Percentiles rank a stretch among this genome's conserved stretches.
These are phyloP conservation scores for Saccharomycopsis hybrid DNA, from an alignment of 1,139 yeast genomes.

Conservation along the genomic window DNA sequence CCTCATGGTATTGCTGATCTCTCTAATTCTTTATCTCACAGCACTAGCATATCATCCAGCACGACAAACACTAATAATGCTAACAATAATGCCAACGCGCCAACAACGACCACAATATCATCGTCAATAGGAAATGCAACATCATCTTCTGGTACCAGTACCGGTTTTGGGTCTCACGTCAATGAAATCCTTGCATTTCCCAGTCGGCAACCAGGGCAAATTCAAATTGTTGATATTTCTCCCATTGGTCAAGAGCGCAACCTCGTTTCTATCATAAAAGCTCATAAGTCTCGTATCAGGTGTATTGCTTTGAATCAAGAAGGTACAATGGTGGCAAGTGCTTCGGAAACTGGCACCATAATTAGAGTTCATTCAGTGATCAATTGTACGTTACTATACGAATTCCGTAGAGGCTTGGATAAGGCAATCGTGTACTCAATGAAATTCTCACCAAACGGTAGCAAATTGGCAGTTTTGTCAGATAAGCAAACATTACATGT, in stretches of 20 bases:
- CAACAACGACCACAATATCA: background rate
- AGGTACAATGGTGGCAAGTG: constrained; percentile 83
- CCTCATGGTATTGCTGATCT: constrained; percentile 65
- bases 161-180: constrained; percentile 6
- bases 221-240: constrained; percentile 67
- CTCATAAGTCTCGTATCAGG: constrained; percentile 69
- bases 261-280: constrained; percentile 68
- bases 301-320: constrained; percentile 60
- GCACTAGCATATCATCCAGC: constrained; percentile 24
- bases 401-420: constrained; percentile 85
- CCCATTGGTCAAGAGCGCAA: constrained; percentile 56
- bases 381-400: constrained; percentile 67
- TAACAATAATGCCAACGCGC: background rate
- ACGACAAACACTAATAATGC: background rate
- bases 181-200: constrained; percentile 63
- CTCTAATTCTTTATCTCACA: constrained; percentile 26
- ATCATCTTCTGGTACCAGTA: constrained; percentile 21
- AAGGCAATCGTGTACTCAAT: constrained; percentile 74
- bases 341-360: constrained; percentile 82
- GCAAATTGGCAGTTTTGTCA: constrained; percentile 74
- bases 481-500: constrained; percentile 88
- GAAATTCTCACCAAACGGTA: constrained; percentile 73
- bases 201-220: constrained; percentile 58
- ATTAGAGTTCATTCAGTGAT: constrained; percentile 72
- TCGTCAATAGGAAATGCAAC: background rate